These are phyloP conservation scores for Hortaea sp. DNA, from an alignment of 2,329 filamentous ascomycete species.

Conservation along the genomic window DNA sequence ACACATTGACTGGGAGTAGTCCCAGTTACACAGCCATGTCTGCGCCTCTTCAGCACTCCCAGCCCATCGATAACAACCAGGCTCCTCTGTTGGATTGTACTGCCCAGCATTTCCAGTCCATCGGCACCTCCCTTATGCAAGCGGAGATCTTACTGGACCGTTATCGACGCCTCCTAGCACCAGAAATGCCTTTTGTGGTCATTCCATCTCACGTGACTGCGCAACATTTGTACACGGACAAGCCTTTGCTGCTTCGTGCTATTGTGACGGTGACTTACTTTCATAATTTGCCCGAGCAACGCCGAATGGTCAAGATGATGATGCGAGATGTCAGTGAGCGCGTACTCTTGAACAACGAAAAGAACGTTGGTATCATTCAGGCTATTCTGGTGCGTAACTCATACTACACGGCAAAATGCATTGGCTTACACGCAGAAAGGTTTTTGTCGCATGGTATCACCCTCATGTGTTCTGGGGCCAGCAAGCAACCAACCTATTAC, in stretches of 20 bases:
- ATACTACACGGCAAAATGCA: not conserved
- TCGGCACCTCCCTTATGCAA: slow-evolving; percentile 13
- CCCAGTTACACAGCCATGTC: not conserved
- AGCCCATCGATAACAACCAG: not conserved
- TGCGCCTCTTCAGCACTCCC: not conserved
- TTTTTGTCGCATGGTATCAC: slow-evolving; percentile 15
- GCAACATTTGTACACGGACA: slow-evolving; percentile 11
- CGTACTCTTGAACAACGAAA: slow-evolving; percentile 22
- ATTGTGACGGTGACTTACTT: slow-evolving; percentile 20
- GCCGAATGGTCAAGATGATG: slow-evolving; percentile 16
- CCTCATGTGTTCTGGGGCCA: slow-evolving; percentile 21
- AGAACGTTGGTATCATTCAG: slow-evolving; percentile 20
- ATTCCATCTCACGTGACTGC: slow-evolving; percentile 13
- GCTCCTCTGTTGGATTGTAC: not conserved
- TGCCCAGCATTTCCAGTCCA: not conserved
- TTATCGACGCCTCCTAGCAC: slow-evolving; percentile 18
- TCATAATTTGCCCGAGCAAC: slow-evolving; percentile 19
- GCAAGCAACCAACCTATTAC: slow-evolving; percentile 19
- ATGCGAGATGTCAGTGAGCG: slow-evolving; percentile 20
- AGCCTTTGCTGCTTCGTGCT: slow-evolving; percentile 20
- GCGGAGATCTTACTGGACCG: slow-evolving; percentile 19
- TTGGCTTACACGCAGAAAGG: not conserved
- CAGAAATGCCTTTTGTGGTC: slow-evolving; percentile 17
- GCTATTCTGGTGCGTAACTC: slow-evolving; percentile 9
- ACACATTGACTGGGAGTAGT: not conserved